Evolutionary conservation across 2,329 filamentous ascomycete species (phyloP).

Genomic region (Herpotrichia juniperi): DNA sequence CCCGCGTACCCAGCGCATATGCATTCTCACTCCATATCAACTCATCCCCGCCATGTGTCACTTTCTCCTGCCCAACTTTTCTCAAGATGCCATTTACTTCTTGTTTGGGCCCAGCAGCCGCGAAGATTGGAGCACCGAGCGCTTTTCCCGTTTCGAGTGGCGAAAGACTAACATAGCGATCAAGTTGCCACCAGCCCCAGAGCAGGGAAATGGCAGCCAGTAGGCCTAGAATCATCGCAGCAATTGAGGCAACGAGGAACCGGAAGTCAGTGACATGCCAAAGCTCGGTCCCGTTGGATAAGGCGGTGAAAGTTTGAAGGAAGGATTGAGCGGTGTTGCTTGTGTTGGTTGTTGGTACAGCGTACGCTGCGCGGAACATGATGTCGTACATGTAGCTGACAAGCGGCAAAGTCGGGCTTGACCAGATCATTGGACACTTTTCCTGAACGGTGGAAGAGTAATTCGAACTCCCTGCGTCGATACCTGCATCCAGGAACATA

Average conservation of each 20-base stretch:
- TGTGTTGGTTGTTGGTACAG: neutral
- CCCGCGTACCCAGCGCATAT: slow-evolving; percentile 10
- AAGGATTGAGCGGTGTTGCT: neutral
- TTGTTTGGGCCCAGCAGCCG: slow-evolving; percentile 13
- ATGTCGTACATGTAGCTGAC: slow-evolving; percentile 9
- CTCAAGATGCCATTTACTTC: slow-evolving; percentile 15
- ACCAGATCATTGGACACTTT: slow-evolving; percentile 14
- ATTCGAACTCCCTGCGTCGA: neutral
- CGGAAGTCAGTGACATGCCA: slow-evolving; percentile 14
- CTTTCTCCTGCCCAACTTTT: slow-evolving; percentile 17
- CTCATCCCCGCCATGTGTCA: slow-evolving; percentile 19
- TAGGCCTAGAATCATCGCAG: slow-evolving; percentile 14
- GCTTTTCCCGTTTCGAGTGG: slow-evolving; percentile 22
- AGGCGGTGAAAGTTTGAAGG: slow-evolving; percentile 11
- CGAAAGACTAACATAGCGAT: slow-evolving; percentile 14
- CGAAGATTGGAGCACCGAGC: slow-evolving; percentile 17
- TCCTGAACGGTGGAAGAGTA: neutral
- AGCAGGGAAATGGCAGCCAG: slow-evolving; percentile 11
- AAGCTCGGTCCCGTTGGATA: slow-evolving; percentile 11
- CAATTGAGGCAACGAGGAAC: slow-evolving; percentile 11
- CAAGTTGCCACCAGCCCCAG: slow-evolving; percentile 22
- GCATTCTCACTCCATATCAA: slow-evolving; percentile 19
- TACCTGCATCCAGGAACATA: slow-evolving; percentile 6
- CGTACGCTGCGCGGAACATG: slow-evolving; percentile 13
- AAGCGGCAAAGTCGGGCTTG: slow-evolving; percentile 8